These are phyloP conservation scores for Melampsora americana DNA, from an alignment of 1,284 basidiomycete genomes.

Conservation along the genomic window DNA sequence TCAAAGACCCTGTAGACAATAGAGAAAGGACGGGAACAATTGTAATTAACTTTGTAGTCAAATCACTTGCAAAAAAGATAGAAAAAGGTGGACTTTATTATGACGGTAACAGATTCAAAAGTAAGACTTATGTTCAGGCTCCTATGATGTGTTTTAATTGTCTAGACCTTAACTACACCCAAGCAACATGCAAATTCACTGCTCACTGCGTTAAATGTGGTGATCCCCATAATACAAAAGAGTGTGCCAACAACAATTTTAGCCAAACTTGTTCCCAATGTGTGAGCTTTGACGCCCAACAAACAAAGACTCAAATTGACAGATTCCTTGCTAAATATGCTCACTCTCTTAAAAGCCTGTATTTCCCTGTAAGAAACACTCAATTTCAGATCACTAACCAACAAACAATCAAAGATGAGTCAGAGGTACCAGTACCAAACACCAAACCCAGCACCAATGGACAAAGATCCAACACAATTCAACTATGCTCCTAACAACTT, in stretches of 20 bases:
- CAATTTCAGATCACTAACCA: too few species aligned
- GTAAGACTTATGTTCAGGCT: background rate
- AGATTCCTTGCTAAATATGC: background rate
- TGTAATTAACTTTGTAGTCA: too few species aligned
- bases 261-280: background rate
- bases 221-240: background rate
- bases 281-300: background rate
- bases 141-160: background rate
- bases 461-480: too few species aligned
- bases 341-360: background rate
- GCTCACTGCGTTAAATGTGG: background rate
- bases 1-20: too few species aligned
- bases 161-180: background rate
- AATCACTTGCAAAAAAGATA: too few species aligned
- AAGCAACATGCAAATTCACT: too few species aligned
- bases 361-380: background rate
- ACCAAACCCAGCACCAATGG: too few species aligned
- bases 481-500: too few species aligned
- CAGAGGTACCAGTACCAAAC: too few species aligned
- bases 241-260: background rate
- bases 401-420: too few species aligned
- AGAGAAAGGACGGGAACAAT: too few species aligned
- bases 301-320: background rate
- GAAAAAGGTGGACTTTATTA: too few species aligned
- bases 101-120: background rate